A percentile compares a stretch with the other conserved stretches of the same genome.
These are phyloP conservation scores for Alternaria novae-zelandiae DNA, from an alignment of 2,329 filamentous ascomycete genomes.

Conservation along the genomic window DNA sequence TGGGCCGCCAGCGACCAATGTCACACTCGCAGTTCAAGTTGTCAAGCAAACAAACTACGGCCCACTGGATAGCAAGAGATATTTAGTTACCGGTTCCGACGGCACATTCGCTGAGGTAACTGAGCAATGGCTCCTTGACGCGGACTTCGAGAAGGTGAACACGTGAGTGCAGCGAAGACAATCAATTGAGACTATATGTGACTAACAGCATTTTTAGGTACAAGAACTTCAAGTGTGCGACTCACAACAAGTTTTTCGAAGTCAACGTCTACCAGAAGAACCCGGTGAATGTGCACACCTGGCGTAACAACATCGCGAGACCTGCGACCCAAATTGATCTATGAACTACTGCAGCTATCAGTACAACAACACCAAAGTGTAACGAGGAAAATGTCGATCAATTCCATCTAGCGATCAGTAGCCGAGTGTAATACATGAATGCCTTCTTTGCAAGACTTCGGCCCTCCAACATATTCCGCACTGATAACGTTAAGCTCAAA, in stretches of 20 bases:
- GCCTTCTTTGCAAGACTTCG: neutral
- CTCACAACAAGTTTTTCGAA: slow-evolving; percentile 58
- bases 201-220: slow-evolving; percentile 39
- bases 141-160: slow-evolving; percentile 56
- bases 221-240: slow-evolving; percentile 56
- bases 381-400: too few relatives aligned
- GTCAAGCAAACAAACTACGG: slow-evolving; percentile 57
- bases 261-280: slow-evolving; percentile 59
- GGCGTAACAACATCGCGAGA: slow-evolving; percentile 53
- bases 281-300: slow-evolving; percentile 55
- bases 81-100: slow-evolving; percentile 42
- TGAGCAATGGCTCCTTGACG: slow-evolving; percentile 50
- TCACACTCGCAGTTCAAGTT: slow-evolving; percentile 48
- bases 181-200: neutral
- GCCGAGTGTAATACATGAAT: neutral
- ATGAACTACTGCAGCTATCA: neutral
- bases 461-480: neutral
- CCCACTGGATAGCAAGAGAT: slow-evolving; percentile 52
- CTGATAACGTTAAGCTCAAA: neutral
- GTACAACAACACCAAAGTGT: too few relatives aligned
- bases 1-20: neutral
- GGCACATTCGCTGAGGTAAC: slow-evolving; percentile 43
- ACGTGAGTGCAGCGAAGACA: slow-evolving; percentile 32
- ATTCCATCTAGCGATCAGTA: neutral
- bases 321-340: slow-evolving; percentile 50